These are phyloP conservation scores for Ceratocystis cubensis DNA, from an alignment of 2,329 filamentous ascomycete species.

Conservation along the genomic window DNA sequence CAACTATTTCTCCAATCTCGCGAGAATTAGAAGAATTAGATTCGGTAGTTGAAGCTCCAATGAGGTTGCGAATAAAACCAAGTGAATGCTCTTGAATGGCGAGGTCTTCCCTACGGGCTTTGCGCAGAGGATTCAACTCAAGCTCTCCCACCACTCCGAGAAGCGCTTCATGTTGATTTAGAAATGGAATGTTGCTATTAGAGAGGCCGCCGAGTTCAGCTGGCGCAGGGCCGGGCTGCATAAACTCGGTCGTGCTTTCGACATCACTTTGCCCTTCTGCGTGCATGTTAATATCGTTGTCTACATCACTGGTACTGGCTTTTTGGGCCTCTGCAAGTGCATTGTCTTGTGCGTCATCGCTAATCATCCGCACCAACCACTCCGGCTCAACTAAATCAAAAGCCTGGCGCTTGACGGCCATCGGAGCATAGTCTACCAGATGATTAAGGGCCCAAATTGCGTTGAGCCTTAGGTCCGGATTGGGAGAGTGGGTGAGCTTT, in stretches of 20 bases:
- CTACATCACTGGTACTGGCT: background rate
- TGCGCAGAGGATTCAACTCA: conserved; percentile 30
- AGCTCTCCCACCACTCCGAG: background rate
- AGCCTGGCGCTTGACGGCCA: conserved; percentile 59
- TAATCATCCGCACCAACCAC: conserved; percentile 72
- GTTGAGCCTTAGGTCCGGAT: conserved; percentile 67
- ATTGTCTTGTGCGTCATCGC: conserved; percentile 35
- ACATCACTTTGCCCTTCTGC: conserved; percentile 50
- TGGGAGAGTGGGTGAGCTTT: conserved; percentile 68
- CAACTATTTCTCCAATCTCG: conserved; percentile 62
- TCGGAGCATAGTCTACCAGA: conserved; percentile 55
- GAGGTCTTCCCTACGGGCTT: conserved; percentile 63
- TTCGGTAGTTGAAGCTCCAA: conserved; percentile 29
- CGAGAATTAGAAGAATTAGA: conserved; percentile 32
- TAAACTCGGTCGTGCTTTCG: conserved; percentile 28
- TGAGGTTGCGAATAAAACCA: conserved; percentile 79
- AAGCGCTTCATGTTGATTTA: conserved; percentile 8
- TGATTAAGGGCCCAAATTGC: conserved; percentile 93
- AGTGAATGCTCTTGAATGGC: conserved; percentile 84
- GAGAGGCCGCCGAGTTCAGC: conserved; percentile 11
- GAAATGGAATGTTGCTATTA: conserved; percentile 11
- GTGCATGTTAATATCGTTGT: conserved; percentile 35
- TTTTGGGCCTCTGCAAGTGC: conserved; percentile 29
- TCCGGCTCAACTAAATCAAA: conserved; percentile 63
- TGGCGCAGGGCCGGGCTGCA: conserved; percentile 9